Evolutionary conservation across 1,284 basidiomycete genomes (phyloP), one percentile per base, ranked within the genome.

Genomic region (Pseudozyma tsukubaensis): DNA sequence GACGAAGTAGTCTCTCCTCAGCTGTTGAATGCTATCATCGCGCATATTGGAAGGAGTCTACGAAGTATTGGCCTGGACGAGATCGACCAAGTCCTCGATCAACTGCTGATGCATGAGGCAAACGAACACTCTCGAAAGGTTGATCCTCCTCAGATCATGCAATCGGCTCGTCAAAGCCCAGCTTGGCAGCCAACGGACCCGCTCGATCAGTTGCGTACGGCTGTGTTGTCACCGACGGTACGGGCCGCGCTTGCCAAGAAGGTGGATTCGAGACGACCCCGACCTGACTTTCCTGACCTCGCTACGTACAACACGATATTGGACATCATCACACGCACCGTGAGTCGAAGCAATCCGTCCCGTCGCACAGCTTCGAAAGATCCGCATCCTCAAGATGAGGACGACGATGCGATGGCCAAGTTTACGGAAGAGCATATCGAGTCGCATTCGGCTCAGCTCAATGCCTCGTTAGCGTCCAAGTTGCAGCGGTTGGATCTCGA

Each of bases 291-390:
- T 40, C 72, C 72, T 2, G 61, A 72, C 24, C 48, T 67, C n/a
- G 44, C 55, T 18, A 76, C 62, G 9, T 76, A 72, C 65, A 76
- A 76, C 37, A 72, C 65, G 18, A 50, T 76, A 9, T 59, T 76
- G 29, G 50, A 69, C 50, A 66, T 72, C 18, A 62, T 76, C 42
- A 59, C 59, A 10, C 53, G 65, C 12, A 72, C 56, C 4, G 47
- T 72, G 14, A 69, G 52, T 54, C 45, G 62, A 21, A 60, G 56
- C 40, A 40, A 58, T 11, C 53, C 50, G 0, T 36, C 21, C 4
- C 59, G 51, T 34, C 47, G 34, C 16, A 37, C 47, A 11, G 14
- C 29, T 18, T 49, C 36, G 8, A 14, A 48, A 21, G 34, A 52
- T 21, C 29, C 44, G 24, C 19, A 44, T 12, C 11, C 43, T 1